Base-by-base conservation (phyloP, 2,329 filamentous ascomycete genomes). In the Annulohypoxylon truncatum region DNA sequence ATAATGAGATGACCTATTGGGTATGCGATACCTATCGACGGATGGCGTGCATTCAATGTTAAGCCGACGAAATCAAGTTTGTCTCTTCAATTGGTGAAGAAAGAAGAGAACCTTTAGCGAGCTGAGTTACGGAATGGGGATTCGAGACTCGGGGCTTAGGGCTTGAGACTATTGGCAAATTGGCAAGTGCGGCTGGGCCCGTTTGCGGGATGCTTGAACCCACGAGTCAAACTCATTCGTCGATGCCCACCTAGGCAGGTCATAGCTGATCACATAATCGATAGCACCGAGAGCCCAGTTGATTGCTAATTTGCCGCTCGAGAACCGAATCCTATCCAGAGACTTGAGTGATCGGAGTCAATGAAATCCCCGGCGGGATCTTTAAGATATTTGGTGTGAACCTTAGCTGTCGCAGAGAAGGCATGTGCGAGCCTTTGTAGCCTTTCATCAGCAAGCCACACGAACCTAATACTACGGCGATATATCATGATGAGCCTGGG, bases 151-250 rank as follows among this genome's bases (percentile, higher is more conserved):
- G 6, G 8, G n/a, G 22, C 13, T 59, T 22, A 2, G 8, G n/a
- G 22, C 13, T 59, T 22, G 24, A 20, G 26, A 55, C 48, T 54
- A 61, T 55, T 50, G 44, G 33, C n/a, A 20, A 26, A 61, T 55
- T 50, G 44, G 33, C n/a, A 20, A 26, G 26, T 28, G 15, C 46
- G 33, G 18, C 26, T 26, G 15, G 38, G 10, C 15, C 38, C 8
- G n/a, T 38, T 12, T 10, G 28, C 29, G 54, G 29, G 44, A 31
- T 31, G 40, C 31, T 15, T 40, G 9, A 59, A 28, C 13, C 29
- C 3, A 22, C 47, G 13, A 31, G 38, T 15, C 4, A 15, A 42
- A 10, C 38, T 20, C 15, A 18, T 28, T 28, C 7, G 26, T 28
- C 26, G 26, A 28, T 28, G 7, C 26, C 26, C 7, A 28, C 7